These are phyloP conservation scores for Tuber indicum DNA, from an alignment of 495 filamentous ascomycete species.

Conservation along the genomic window DNA sequence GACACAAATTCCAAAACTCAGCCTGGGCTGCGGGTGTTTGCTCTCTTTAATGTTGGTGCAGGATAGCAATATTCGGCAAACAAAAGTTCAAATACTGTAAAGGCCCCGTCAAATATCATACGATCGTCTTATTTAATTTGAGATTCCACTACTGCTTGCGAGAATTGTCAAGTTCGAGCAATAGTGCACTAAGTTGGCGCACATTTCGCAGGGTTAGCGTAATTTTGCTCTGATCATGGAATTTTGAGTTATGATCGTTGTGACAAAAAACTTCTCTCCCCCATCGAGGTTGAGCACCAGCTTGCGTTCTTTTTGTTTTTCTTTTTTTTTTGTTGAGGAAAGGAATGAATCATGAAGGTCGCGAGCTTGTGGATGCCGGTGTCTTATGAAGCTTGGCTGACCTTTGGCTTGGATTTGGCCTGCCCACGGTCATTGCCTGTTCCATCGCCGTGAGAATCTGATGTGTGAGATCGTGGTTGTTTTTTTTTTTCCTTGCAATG, in stretches of 20 bases:
- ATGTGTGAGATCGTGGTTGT: too few relatives aligned
- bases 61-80: background rate
- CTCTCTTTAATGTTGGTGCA: background rate
- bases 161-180: background rate
- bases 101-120: background rate
- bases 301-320: too few relatives aligned
- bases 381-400: too few relatives aligned
- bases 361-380: too few relatives aligned
- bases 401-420: too few relatives aligned
- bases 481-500: too few relatives aligned
- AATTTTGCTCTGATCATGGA: background rate
- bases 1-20: background rate
- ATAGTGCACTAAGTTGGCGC: background rate
- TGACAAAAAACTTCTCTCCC: background rate
- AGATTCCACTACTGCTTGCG: background rate
- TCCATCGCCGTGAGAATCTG: too few relatives aligned
- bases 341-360: too few relatives aligned
- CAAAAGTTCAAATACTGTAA: background rate
- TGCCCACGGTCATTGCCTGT: too few relatives aligned
- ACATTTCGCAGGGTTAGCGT: background rate
- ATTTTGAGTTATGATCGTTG: too few relatives aligned
- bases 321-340: too few relatives aligned
- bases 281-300: too few relatives aligned
- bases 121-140: background rate
- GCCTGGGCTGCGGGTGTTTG: background rate